Evolutionary conservation across 495 filamentous ascomycete genomes (phyloP).

Genomic region (Talaromyces nanjingensis): DNA sequence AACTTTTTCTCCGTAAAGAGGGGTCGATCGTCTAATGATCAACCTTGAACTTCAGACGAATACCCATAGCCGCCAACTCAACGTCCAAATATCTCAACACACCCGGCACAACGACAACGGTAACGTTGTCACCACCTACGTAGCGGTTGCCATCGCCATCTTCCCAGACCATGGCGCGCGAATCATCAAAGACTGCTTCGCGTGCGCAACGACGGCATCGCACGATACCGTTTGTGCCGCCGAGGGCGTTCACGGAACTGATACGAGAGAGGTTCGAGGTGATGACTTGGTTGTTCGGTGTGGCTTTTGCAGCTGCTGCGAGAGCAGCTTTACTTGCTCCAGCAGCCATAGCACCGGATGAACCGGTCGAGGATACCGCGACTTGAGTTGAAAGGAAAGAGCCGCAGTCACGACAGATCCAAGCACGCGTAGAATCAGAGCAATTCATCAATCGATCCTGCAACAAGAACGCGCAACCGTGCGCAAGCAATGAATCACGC

Average conservation of each 20-base stretch:
- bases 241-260: slow-evolving; percentile 16
- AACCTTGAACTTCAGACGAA: slow-evolving; percentile 83
- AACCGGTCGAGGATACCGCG: slow-evolving; percentile 40
- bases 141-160: slow-evolving; percentile 76
- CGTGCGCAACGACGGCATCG: slow-evolving; percentile 80
- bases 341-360: slow-evolving; percentile 15
- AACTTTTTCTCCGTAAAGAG: background rate
- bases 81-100: slow-evolving; percentile 91
- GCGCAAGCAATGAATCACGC: slow-evolving; percentile 85
- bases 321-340: slow-evolving; percentile 23
- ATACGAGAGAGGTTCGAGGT: slow-evolving; percentile 6
- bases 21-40: slow-evolving; percentile 27
- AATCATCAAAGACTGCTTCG: slow-evolving; percentile 53
- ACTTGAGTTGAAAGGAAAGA: slow-evolving; percentile 82
- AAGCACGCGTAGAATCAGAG: slow-evolving; percentile 78
- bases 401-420: slow-evolving; percentile 83
- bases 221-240: slow-evolving; percentile 58
- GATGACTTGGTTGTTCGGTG: slow-evolving; percentile 20
- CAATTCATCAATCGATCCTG: slow-evolving; percentile 96
- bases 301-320: slow-evolving; percentile 27
- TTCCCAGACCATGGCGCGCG: slow-evolving; percentile 76
- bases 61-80: slow-evolving; percentile 88
- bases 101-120: slow-evolving; percentile 84
- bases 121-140: slow-evolving; percentile 83
- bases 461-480: slow-evolving; percentile 88